These are phyloP conservation scores for Serendipita sp. DNA, from an alignment of 768 basidiomycete genomes.

Conservation along the genomic window DNA sequence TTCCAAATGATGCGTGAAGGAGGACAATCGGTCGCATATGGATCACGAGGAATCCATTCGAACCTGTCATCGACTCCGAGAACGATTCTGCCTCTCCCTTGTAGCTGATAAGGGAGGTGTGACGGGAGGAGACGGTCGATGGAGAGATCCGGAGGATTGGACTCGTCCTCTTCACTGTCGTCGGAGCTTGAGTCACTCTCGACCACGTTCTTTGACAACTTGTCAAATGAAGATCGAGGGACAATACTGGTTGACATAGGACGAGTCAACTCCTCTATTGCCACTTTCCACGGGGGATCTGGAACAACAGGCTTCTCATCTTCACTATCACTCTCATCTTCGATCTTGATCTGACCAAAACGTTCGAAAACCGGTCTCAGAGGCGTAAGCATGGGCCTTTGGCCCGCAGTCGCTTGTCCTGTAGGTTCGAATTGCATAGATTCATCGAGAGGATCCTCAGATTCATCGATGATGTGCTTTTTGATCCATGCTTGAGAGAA, in stretches of 20 bases:
- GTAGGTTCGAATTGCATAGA: conserved; percentile 1
- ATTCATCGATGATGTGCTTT: neutral
- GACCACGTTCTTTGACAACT: neutral
- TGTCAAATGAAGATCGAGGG: neutral
- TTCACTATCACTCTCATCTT: conserved; percentile 3
- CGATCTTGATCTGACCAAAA: neutral
- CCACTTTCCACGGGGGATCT: neutral
- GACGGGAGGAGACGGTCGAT: neutral
- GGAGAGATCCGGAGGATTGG: neutral
- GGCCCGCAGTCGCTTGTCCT: neutral
- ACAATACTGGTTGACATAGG: neutral
- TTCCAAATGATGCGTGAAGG: conserved; percentile 1
- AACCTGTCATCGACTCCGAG: neutral
- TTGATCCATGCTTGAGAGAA: neutral
- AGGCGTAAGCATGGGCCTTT: neutral
- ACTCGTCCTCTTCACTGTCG: neutral
- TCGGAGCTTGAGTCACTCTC: neutral
- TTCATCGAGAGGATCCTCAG: neutral
- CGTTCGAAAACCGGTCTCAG: neutral
- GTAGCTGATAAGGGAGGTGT: neutral
- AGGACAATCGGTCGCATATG: neutral
- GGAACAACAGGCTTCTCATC: neutral
- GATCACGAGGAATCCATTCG: neutral
- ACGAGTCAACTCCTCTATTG: neutral
- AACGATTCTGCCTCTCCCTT: neutral